Conservation (phyloP, 2,329 filamentous ascomycete genomes). For the Stemphylium lycopersici region DNA sequence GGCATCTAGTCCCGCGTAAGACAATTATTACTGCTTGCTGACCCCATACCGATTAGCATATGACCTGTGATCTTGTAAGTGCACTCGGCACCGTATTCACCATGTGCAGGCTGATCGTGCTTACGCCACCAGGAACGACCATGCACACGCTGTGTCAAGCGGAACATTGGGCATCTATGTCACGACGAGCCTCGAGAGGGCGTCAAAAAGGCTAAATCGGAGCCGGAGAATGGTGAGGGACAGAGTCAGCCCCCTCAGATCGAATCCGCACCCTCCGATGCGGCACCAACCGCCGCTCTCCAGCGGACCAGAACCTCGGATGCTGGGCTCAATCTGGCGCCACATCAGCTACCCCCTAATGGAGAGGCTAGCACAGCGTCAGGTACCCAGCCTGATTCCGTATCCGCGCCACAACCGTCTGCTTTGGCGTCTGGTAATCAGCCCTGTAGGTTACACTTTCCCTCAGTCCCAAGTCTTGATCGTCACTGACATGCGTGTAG, state of each 20-base stretch:
- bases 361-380: conserved; percentile 57
- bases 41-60: conserved; percentile 51
- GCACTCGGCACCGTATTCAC: conserved; percentile 10
- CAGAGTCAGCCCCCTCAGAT: conserved; percentile 40
- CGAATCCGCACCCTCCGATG: conserved; percentile 40
- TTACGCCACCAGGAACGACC: conserved; percentile 75
- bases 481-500: conserved; percentile 55
- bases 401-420: conserved; percentile 70
- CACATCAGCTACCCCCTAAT: conserved; percentile 43
- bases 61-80: conserved; percentile 60
- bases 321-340: conserved; percentile 48
- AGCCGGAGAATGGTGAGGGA: conserved; percentile 46
- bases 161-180: conserved; percentile 97
- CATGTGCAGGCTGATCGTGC: conserved; percentile 43
- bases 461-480: conserved; percentile 26
- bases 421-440: conserved; percentile 69
- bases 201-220: conserved; percentile 77
- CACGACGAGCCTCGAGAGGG: conserved; percentile 92
- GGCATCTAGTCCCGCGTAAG: conserved; percentile 23
- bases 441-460: conserved; percentile 69
- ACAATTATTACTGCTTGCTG: conserved; percentile 38
- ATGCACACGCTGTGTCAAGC: conserved; percentile 96
- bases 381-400: conserved; percentile 73
- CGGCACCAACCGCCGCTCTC: conserved; percentile 32
- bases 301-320: conserved; percentile 42